These are phyloP conservation scores for Coemansia sp. DNA, from an alignment of 192 early-diverging fungal species.

Conservation along the genomic window DNA sequence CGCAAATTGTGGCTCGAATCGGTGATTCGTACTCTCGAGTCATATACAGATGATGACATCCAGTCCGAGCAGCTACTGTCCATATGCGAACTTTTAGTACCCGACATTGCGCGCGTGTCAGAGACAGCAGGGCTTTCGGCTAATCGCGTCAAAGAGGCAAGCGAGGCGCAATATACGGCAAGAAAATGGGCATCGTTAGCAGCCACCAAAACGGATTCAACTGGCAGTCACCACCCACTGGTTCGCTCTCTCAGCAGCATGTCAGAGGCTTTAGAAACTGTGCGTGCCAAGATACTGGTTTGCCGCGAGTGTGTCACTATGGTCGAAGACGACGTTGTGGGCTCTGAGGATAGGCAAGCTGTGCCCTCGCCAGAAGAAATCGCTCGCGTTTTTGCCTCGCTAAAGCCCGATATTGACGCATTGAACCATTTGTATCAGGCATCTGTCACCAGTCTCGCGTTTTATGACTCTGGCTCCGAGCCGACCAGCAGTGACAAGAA, in stretches of 20 bases:
- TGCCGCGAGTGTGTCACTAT: slow-evolving; percentile 23
- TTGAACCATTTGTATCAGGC: slow-evolving; percentile 35
- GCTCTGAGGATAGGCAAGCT: not conserved
- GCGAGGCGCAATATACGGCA: slow-evolving; percentile 31
- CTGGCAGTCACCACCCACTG: slow-evolving; percentile 8
- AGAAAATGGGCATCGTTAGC: slow-evolving; percentile 29
- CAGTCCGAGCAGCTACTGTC: not conserved
- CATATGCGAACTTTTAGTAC: not conserved
- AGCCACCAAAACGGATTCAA: not conserved
- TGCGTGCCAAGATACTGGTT: slow-evolving; percentile 33
- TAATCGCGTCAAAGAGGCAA: slow-evolving; percentile 5
- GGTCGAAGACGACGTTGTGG: not conserved
- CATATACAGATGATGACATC: not conserved
- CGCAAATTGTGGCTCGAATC: slow-evolving; percentile 31
- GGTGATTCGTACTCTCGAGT: slow-evolving; percentile 4
- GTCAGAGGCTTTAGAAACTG: slow-evolving; percentile 14
- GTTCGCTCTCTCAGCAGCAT: slow-evolving; percentile 25
- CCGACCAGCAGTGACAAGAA: not conserved
- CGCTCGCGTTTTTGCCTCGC: slow-evolving; percentile 42
- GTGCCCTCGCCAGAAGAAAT: slow-evolving; percentile 14
- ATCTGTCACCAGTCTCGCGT: slow-evolving; percentile 17
- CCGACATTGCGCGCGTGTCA: not conserved
- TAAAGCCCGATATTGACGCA: slow-evolving; percentile 44
- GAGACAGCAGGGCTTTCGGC: not conserved
- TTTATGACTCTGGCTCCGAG: slow-evolving; percentile 2